phyloP scores from a whole-genome alignment of 2,329 filamentous ascomycete species.

The Colletotrichum costaricense region DNA sequence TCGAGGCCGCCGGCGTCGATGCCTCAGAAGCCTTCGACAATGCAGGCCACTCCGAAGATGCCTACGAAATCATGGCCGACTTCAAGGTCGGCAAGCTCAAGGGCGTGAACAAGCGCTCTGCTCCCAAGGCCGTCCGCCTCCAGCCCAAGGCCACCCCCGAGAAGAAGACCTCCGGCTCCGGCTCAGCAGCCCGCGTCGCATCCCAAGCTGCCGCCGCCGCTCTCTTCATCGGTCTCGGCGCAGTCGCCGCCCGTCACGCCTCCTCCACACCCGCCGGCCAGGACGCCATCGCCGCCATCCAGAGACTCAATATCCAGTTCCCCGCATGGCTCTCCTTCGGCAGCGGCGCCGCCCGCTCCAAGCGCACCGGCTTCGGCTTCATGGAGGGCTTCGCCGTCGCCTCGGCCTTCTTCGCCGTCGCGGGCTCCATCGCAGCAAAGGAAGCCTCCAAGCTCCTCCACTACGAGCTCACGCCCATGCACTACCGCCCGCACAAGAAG shows the following conservation, averaged over 20 bases:
- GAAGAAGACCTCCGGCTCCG: conserved; percentile 1
- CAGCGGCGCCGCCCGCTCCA: conserved; percentile 9
- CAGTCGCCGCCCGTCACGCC: conserved; percentile 39
- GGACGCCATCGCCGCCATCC: conserved; percentile 32
- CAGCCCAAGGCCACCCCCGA: conserved; percentile 29
- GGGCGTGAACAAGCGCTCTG: conserved; percentile 40
- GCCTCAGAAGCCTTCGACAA: conserved; percentile 85
- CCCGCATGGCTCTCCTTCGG: conserved; percentile 22
- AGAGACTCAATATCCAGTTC: conserved; percentile 32
- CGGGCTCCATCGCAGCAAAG: conserved; percentile 44
- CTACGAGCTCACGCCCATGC: conserved; percentile 45
- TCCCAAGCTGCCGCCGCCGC: conserved; percentile 35
- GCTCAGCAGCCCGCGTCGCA: conserved; percentile 23
- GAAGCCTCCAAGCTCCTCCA: conserved; percentile 46
- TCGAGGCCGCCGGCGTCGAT: conserved; percentile 83
- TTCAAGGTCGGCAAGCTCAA: conserved; percentile 52
- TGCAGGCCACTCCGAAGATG: conserved; percentile 81
- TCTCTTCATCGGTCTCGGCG: conserved; percentile 38
- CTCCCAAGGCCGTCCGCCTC: conserved; percentile 40
- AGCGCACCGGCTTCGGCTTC: conserved; percentile 45
- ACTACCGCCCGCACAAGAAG: conserved; percentile 53
- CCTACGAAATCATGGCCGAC: conserved; percentile 53
- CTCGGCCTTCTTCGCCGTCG: conserved; percentile 45
- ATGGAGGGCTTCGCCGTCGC: conserved; percentile 51
- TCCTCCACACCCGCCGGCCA: conserved; percentile 27